Evolutionary conservation across 805 yeast genomes (phyloP).

Genomic region (Nakazawaea holstii): DNA sequence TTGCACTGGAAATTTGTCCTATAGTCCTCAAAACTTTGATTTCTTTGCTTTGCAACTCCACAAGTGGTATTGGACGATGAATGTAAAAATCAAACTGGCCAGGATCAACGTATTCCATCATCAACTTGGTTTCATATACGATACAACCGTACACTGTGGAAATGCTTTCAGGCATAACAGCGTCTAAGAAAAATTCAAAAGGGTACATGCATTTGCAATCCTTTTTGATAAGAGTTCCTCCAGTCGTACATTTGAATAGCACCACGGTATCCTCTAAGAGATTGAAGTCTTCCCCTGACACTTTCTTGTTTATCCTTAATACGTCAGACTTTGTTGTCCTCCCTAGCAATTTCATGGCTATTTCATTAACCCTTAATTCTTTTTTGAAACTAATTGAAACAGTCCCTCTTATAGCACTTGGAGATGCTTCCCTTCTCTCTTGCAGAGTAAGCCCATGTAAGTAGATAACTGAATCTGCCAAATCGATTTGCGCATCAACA

Average conservation of each 20-base stretch:
- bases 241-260: background rate
- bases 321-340: background rate
- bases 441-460: background rate
- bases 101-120: background rate
- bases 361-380: background rate
- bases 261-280: background rate
- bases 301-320: background rate
- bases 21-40: constrained; percentile 1
- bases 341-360: background rate
- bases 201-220: background rate
- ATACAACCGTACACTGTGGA: constrained; percentile 1
- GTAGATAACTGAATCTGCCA: background rate
- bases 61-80: no score
- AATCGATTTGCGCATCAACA: background rate
- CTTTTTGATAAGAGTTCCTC: background rate
- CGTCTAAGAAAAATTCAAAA: background rate
- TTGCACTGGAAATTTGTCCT: background rate
- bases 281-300: background rate
- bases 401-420: constrained; percentile 1
- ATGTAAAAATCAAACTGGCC: no score
- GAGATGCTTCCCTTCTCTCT: background rate
- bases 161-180: constrained; percentile 4
- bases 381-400: background rate
- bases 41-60: background rate
- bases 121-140: background rate